Base-by-base conservation (phyloP, 768 basidiomycete genomes). In the Amanita rimosa region DNA sequence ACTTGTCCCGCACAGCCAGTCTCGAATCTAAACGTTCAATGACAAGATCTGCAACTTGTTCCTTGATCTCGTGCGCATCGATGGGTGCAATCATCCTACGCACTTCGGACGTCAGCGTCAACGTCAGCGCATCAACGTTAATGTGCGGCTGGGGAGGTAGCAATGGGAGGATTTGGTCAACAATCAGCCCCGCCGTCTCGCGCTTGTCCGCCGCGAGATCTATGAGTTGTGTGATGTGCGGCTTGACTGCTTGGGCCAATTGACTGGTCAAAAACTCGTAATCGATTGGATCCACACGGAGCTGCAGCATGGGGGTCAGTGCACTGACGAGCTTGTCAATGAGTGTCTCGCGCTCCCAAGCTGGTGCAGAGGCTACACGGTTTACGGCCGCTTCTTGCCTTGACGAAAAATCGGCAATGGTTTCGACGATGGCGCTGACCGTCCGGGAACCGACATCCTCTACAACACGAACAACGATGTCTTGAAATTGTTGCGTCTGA, bases 141-240 rank as follows among this genome's bases (percentile, higher is more conserved):
- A 76, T 47, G 8, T 40, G 40, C 29, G 62, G 53, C 42, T 66
- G 44, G 22, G 69, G 60, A 8, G 80, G 80, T 14, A 91, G 57
- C 48, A 86, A 60, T 8, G 89, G 89, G 4, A 80, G 50, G 34
- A 92, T 74, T 17, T 75, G 69, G 45, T 90, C 76, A 24, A 89
- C 77, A 50, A 92, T 92, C 36, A 92, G 74, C 6, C 75, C 72
- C 3, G 89, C 89, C 3, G 89, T 92, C 64, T 92, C 89, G 31
- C 85, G 76, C 61, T 92, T 92, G 61, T 92, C 89, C 0, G 85
- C 88, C 22, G 89, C 83, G 43, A 92, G 74, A 59, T 92, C 89
- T 53, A 92, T 92, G 51, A 92, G 79, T 55, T 92, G 87, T 1
- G 86, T 78, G 21, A 92, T 89, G 54, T 90, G 84, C 6, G 89